phyloP scores from a whole-genome alignment of 2,329 filamentous ascomycete genomes.

The Phyllosticta citribraziliensis region DNA sequence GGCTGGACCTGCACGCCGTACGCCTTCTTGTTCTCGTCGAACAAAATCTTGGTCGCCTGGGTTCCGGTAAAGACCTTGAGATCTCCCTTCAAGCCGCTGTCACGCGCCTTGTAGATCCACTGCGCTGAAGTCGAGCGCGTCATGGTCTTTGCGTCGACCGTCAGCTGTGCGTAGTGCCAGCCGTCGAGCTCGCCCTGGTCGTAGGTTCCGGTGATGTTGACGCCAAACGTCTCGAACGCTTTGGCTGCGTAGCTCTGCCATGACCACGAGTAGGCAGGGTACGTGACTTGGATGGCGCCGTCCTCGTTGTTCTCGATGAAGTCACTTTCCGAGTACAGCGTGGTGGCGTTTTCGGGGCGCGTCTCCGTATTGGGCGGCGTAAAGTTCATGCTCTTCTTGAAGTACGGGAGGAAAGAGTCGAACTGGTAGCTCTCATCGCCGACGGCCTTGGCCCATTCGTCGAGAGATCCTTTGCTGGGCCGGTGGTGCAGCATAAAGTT shows the following conservation, averaged over 20 bases:
- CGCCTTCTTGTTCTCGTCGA: slow-evolving; percentile 18
- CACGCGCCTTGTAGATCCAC: slow-evolving; percentile 7
- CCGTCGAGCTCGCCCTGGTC: slow-evolving; percentile 5
- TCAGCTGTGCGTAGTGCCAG: background rate
- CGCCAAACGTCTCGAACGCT: slow-evolving; percentile 4
- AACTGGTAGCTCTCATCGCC: slow-evolving; percentile 19
- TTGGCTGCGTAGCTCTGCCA: slow-evolving; percentile 14
- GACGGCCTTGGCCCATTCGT: slow-evolving; percentile 19
- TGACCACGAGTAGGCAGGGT: slow-evolving; percentile 14
- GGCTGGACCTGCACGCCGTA: slow-evolving; percentile 16
- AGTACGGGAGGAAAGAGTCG: slow-evolving; percentile 17
- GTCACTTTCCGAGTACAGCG: slow-evolving; percentile 14
- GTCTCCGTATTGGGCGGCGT: slow-evolving; percentile 17
- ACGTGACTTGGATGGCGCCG: slow-evolving; percentile 17
- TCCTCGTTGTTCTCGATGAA: slow-evolving; percentile 2
- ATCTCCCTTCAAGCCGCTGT: background rate
- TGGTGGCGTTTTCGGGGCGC: slow-evolving; percentile 18
- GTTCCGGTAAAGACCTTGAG: slow-evolving; percentile 23
- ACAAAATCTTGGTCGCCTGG: slow-evolving; percentile 26
- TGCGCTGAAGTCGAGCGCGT: slow-evolving; percentile 12
- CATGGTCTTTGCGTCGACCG: slow-evolving; percentile 14
- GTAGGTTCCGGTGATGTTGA: background rate
- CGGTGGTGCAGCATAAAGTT: slow-evolving; percentile 21
- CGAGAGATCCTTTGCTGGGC: slow-evolving; percentile 12
- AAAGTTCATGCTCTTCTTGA: slow-evolving; percentile 20